Percentiles rank a stretch among this genome's conserved stretches.
These are phyloP conservation scores for Arthrobotrys pseudoclavata DNA, from an alignment of 2,329 filamentous ascomycete genomes.

Conservation along the genomic window DNA sequence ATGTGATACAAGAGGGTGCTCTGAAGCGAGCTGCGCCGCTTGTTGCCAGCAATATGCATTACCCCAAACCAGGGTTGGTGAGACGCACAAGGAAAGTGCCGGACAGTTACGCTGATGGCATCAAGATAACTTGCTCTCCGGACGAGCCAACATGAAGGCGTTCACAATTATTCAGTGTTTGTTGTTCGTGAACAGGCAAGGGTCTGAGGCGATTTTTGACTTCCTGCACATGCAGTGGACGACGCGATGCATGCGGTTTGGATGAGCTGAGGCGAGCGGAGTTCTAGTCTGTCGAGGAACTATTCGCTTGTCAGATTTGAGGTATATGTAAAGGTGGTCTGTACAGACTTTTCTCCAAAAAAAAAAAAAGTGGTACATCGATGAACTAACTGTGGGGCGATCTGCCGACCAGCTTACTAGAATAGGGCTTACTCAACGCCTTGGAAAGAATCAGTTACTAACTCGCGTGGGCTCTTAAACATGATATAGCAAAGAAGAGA, in stretches of 20 bases:
- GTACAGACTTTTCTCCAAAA: not conserved
- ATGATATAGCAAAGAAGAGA: not conserved
- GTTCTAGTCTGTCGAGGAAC: not conserved
- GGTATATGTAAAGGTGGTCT: constrained; percentile 13
- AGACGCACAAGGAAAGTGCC: constrained; percentile 31
- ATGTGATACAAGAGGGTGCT: constrained; percentile 21
- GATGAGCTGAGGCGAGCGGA: constrained; percentile 25
- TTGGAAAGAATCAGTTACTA: not conserved
- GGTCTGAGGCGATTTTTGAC: constrained; percentile 1
- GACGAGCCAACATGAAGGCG: constrained; percentile 2
- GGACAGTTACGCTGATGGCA: constrained; percentile 10
- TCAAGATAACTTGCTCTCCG: not conserved
- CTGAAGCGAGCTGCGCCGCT: constrained; percentile 22
- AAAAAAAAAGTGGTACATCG: constrained; percentile 22
- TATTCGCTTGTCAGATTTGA: constrained; percentile 9
- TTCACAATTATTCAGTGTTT: constrained; percentile 13
- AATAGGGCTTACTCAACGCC: constrained; percentile 13
- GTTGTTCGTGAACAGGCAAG: not conserved
- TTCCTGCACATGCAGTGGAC: constrained; percentile 24
- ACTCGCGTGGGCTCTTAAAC: not conserved
- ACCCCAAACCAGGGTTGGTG: constrained; percentile 34
- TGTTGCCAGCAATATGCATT: constrained; percentile 25
- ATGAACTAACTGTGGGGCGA: constrained; percentile 8
- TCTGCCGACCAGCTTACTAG: constrained; percentile 2
- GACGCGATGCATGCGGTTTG: constrained; percentile 24